Evolutionary conservation across 2,329 filamentous ascomycete species (phyloP), one percentile per base, ranked within the genome.

Genomic region (Phaeomoniella chlamydospora): DNA sequence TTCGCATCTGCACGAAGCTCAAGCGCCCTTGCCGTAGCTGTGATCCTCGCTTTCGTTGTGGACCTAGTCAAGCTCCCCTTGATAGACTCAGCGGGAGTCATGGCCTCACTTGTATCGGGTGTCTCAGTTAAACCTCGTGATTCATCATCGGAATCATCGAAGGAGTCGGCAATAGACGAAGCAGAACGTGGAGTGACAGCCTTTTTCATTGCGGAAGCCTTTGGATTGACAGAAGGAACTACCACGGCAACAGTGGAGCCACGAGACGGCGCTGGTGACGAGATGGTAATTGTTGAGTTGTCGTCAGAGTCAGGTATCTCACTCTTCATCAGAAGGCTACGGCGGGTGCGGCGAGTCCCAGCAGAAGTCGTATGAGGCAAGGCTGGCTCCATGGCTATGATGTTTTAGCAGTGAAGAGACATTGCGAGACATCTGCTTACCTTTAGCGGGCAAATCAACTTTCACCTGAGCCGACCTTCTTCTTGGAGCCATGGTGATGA

Each of bases 81-180:
- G 34, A 56, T 51, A 11, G 62, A 62, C 15, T 61, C 57, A 15
- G 59, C 63, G 3, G 72, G 74, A 6, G 74, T 77, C 13, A 59
- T 62, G 33, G 62, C 58, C 37, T 66, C 61, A 51, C 72, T 77
- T 14, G 77, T 80, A 26, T 62, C 69, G 3, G 75, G 74, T 3
- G 77, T 80, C 39, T 72, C 74, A 26, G 22, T 26, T n/a, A 26
- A 26, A 26, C n/a, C 22, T n/a, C 9, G 22, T 26, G 22, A 26
- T n/a, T 6, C 6, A 46, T 68, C 70, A 13, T 64, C 68, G 26
- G 59, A 58, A 37, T 62, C 61, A 36, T 61, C 51, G 18, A 55
- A 53, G 6, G 51, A 51, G 19, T 56, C 55, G 4, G 56, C 55
- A 18, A 52, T 43, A 2, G 62, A 63, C 15, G 58, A 60, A 4